Percentiles rank a stretch among this genome's conserved stretches.
These are phyloP conservation scores for Saccharomyces uvarum DNA, from an alignment of 1,139 yeast genomes.

Conservation along the genomic window DNA sequence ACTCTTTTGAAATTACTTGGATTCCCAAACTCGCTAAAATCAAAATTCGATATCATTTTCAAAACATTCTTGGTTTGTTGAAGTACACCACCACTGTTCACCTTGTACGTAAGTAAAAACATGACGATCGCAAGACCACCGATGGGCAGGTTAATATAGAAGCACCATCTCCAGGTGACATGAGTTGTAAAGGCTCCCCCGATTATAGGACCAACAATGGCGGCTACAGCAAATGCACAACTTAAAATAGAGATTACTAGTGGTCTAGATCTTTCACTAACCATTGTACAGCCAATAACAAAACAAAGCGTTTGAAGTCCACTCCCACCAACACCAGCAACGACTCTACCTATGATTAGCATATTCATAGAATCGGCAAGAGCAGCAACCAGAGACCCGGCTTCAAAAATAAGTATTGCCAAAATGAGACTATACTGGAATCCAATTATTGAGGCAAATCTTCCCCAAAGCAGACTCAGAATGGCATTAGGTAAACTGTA, in stretches of 20 bases:
- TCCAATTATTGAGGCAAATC: conserved; percentile 54
- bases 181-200: conserved; percentile 61
- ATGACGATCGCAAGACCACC: conserved; percentile 50
- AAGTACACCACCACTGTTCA: conserved; percentile 34
- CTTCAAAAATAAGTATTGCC: conserved; percentile 49
- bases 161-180: conserved; percentile 74
- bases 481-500: conserved; percentile 54
- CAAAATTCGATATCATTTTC: not conserved
- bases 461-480: conserved; percentile 54
- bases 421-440: conserved; percentile 45
- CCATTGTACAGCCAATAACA: conserved; percentile 53
- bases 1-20: not conserved
- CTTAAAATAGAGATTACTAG: conserved; percentile 45
- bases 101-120: conserved; percentile 45
- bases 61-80: not conserved
- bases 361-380: conserved; percentile 49
- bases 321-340: conserved; percentile 73
- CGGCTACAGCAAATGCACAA: conserved; percentile 47
- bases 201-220: conserved; percentile 57
- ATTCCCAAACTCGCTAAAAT: not conserved
- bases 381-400: conserved; percentile 58
- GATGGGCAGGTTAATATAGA: conserved; percentile 62
- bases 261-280: conserved; percentile 51
- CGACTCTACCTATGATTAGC: conserved; percentile 62
- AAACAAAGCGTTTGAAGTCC: conserved; percentile 55